Base-by-base conservation (phyloP, 257 asterid species). In the Ocimum tenuiflorum region DNA sequence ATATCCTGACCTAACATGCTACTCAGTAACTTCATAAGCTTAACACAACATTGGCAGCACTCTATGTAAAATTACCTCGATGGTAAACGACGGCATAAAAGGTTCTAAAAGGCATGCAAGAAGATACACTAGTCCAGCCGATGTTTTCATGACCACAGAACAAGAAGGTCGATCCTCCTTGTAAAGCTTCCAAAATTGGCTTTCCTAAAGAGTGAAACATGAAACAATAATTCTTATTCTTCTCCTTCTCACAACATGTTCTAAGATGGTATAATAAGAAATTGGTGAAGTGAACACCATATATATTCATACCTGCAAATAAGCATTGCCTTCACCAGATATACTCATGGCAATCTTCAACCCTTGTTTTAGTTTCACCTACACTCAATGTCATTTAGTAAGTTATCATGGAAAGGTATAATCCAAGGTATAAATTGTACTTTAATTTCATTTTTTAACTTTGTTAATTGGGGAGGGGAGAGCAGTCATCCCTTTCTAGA, bases 161-260 rank as follows among this genome's bases (percentile, higher is more conserved):
- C 99, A 89, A 19, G 86, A 67, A 60, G 81, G 39, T 19, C 19
- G 80, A 65, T 89, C 96, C 82, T 92, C 96, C 75, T 86, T 92
- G 91, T 87, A 92, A 79, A 92, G 97, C 82, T 83, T 92, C 99
- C 99, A 92, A 70, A 89, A 89, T 80, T 86, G 91, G 76, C 86
- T 86, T 68, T 83, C 96, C 97, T 94, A 65, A 70, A 73, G n/a
- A 33, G 62, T 24, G 56, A 74, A 59, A 47, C 29, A 39, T 57
- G 36, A 68, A 59, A 20, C 6, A n/a, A 1, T 46, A 61, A 39
- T 67, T 31, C 48, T 15, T 45, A 14, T 38, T 57, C 67, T 39
- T 69, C 60, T 52, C 43, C 23, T 39, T 39, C 29, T 19, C 11
- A 35, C 9, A 53, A 20, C n/a, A n/a, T n/a, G 58, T 13, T 60